Evolutionary conservation across 345 rosid species (phyloP).

Genomic region (Eucalyptus melliodora): DNA sequence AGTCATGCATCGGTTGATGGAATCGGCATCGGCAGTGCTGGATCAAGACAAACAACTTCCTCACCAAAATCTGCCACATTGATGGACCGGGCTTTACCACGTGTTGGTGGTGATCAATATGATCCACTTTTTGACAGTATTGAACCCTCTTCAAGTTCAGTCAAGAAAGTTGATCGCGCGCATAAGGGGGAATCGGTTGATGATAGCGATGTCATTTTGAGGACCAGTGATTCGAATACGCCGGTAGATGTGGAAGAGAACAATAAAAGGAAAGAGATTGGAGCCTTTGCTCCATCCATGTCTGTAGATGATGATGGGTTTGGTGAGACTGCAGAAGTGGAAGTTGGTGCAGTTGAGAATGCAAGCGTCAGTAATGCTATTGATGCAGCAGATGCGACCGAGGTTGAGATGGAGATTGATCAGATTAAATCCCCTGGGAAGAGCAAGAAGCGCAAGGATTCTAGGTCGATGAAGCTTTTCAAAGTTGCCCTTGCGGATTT

Average conservation of each 20-base stretch:
- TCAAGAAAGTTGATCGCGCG: conserved; percentile 16
- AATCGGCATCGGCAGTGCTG: conserved; percentile 7
- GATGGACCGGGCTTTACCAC: conserved; percentile 8
- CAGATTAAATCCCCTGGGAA: conserved; percentile 39
- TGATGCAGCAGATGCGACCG: conserved; percentile 8
- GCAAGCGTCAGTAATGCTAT: conserved; percentile 29
- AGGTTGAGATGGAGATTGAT: conserved; percentile 41
- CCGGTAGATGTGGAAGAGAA: conserved; percentile 53
- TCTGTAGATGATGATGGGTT: conserved; percentile 42
- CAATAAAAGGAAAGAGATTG: conserved; percentile 23
- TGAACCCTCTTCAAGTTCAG: conserved; percentile 40
- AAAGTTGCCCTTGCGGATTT: conserved; percentile 67
- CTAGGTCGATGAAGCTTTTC: conserved; percentile 64
- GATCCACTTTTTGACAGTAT: conserved; percentile 86
- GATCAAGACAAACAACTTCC: conserved; percentile 25
- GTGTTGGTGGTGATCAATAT: conserved; percentile 45
- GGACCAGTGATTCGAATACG: conserved; percentile 30
- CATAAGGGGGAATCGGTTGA: conserved; percentile 27
- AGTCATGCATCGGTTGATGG: conserved; percentile 14
- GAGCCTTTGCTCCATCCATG: conserved; percentile 13
- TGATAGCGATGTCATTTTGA: conserved; percentile 21
- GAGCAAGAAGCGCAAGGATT: conserved; percentile 45
- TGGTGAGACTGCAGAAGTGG: conserved; percentile 65
- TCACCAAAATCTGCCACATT: conserved; percentile 27
- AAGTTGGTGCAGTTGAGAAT: conserved; percentile 49